A percentile compares a stretch with the other conserved stretches of the same genome.
Evolutionary conservation across 108 stramenopile species (phyloP).

Genomic region (Cyclotella baltica): DNA sequence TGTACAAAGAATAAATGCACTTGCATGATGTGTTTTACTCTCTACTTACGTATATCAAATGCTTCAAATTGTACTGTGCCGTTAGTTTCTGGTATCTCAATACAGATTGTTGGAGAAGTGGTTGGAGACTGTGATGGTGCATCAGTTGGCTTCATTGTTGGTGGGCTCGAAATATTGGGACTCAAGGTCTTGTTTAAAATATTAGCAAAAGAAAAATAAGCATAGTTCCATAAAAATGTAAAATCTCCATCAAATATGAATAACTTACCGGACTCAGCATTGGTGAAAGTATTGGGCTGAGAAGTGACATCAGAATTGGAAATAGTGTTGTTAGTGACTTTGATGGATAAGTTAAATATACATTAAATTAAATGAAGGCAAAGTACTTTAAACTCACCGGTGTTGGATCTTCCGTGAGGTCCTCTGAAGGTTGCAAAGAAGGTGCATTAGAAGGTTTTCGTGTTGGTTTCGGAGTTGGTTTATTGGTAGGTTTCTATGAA

Average conservation of each 20-base stretch:
- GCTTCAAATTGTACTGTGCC: conserved; percentile 1
- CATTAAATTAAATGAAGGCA: background rate
- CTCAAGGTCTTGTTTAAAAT: background rate
- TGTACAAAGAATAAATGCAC: background rate
- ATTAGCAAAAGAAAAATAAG: background rate
- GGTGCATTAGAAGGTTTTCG: conserved; percentile 5
- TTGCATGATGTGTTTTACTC: background rate
- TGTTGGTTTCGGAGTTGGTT: conserved; percentile 19
- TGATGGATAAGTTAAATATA: background rate
- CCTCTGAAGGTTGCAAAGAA: conserved; percentile 10
- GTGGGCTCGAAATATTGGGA: background rate
- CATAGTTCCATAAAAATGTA: too few relatives aligned
- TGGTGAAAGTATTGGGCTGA: too few relatives aligned
- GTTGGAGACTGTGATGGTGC: background rate
- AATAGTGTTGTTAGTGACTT: background rate
- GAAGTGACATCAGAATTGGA: too few relatives aligned
- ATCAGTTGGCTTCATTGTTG: background rate
- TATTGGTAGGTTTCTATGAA: too few relatives aligned
- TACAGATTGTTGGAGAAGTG: conserved; percentile 1
- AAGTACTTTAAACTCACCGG: background rate
- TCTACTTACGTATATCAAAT: conserved; percentile 12
- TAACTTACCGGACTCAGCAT: too few relatives aligned
- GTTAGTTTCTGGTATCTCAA: background rate
- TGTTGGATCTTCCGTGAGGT: conserved; percentile 17
- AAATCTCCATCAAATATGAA: too few relatives aligned